Evolutionary conservation across 352 stramenopile genomes (phyloP).

Genomic region (Globisporangium ultimum): DNA sequence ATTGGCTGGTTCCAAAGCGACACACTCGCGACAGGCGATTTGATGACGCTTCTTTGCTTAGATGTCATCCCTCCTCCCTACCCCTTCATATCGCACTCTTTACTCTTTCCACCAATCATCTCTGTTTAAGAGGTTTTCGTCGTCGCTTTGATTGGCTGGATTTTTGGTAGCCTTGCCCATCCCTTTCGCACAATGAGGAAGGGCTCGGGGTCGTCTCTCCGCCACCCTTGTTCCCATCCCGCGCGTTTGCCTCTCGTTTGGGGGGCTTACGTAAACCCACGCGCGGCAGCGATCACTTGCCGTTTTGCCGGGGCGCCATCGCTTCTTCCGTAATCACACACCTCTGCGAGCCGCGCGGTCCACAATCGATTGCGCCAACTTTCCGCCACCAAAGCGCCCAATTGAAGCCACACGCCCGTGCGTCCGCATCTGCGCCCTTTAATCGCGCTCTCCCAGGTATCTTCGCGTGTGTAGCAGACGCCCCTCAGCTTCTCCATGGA

Average conservation of each 20-base stretch:
- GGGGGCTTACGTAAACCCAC: background rate
- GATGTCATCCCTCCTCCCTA: background rate
- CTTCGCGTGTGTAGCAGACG: background rate
- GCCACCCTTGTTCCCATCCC: background rate
- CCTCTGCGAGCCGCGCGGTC: background rate
- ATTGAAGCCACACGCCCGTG: background rate
- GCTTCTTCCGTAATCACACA: conserved; percentile 10
- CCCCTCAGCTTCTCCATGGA: conserved; percentile 35
- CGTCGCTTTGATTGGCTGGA: background rate
- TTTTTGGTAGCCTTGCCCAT: background rate
- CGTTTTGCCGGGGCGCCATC: background rate
- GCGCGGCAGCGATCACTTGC: background rate
- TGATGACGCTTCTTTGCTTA: background rate
- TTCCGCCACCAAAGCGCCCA: background rate
- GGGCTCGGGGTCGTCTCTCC: background rate
- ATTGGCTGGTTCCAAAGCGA: background rate
- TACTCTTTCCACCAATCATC: background rate
- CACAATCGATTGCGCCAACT: conserved; percentile 17
- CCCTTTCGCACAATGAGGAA: background rate
- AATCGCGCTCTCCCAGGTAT: background rate
- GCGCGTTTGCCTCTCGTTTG: background rate
- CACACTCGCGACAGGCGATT: background rate
- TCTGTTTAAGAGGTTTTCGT: background rate
- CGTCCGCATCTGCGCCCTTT: background rate
- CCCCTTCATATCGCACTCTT: background rate